Evolutionary conservation across 169 alveolate species (phyloP).

Genomic region (Theileria sp.): DNA sequence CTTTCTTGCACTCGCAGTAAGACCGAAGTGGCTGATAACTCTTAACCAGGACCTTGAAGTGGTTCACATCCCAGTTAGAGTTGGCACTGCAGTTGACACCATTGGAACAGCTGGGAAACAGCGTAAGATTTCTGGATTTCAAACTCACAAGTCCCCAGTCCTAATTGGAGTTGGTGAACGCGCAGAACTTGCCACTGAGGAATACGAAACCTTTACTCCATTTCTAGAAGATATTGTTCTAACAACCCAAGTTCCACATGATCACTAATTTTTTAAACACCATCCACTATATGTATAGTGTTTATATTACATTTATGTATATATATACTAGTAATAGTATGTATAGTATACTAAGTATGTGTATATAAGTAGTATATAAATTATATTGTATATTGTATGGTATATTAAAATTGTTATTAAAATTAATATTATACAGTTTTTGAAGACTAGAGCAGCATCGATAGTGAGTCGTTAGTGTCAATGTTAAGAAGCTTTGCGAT

Average conservation of each 20-base stretch:
- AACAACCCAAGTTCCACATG: conserved; percentile 32
- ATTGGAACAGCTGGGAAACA: conserved; percentile 98
- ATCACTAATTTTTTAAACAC: conserved; percentile 13
- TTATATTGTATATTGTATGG: no score
- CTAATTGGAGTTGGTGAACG: conserved; percentile 87
- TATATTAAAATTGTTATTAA: background rate
- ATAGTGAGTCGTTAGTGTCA: conserved; percentile 37
- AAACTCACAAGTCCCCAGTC: conserved; percentile 98
- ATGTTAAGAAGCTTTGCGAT: conserved; percentile 28
- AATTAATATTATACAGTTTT: background rate
- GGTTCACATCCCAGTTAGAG: conserved; percentile 82
- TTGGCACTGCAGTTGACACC: conserved; percentile 91
- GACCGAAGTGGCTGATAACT: conserved; percentile 84
- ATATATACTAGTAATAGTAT: no score
- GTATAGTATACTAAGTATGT: background rate
- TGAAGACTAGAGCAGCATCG: conserved; percentile 11
- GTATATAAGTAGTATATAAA: background rate
- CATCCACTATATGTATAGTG: background rate
- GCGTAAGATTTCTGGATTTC: conserved; percentile 96
- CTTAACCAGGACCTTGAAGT: conserved; percentile 89
- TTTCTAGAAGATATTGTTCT: conserved; percentile 64
- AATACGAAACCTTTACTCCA: conserved; percentile 38
- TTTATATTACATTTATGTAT: no score
- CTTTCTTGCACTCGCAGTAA: conserved; percentile 91
- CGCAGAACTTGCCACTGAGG: conserved; percentile 91